phyloP scores from a whole-genome alignment of 805 yeast species.

The Saccharomycopsis javanensis region DNA sequence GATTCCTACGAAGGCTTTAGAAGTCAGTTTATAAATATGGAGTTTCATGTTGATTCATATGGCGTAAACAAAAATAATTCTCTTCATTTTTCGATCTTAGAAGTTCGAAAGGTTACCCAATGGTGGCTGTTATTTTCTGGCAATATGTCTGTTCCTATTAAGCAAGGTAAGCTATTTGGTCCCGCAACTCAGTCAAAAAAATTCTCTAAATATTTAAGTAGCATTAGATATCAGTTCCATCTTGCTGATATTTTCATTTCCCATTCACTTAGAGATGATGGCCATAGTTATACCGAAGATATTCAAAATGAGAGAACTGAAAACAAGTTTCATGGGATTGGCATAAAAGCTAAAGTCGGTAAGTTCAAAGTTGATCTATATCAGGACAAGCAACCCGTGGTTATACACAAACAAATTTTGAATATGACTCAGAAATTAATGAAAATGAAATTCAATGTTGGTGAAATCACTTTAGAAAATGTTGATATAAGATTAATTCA shows the following conservation, averaged over 20 bases:
- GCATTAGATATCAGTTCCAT: slow-evolving; percentile 71
- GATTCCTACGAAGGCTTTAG: slow-evolving; percentile 79
- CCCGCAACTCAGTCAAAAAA: slow-evolving; percentile 46
- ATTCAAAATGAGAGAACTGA: slow-evolving; percentile 17
- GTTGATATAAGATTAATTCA: slow-evolving; percentile 53
- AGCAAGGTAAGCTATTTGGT: slow-evolving; percentile 65
- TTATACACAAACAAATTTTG: slow-evolving; percentile 37
- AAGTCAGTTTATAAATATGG: slow-evolving; percentile 71
- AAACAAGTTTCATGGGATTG: slow-evolving; percentile 40
- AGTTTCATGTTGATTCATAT: slow-evolving; percentile 36
- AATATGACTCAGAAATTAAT: slow-evolving; percentile 37
- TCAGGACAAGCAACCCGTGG: slow-evolving; percentile 42
- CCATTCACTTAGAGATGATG: slow-evolving; percentile 50
- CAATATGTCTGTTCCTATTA: slow-evolving; percentile 62
- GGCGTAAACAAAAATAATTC: slow-evolving; percentile 42
- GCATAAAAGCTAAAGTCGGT: slow-evolving; percentile 55
- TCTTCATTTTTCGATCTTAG: slow-evolving; percentile 64
- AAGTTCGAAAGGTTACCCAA: slow-evolving; percentile 53
- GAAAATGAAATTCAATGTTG: slow-evolving; percentile 54
- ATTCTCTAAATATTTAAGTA: slow-evolving; percentile 63
- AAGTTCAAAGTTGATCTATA: slow-evolving; percentile 56
- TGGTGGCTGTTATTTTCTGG: slow-evolving; percentile 91
- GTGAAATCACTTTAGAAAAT: slow-evolving; percentile 46
- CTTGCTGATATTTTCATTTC: slow-evolving; percentile 65
- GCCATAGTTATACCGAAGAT: neutral